Conservation (phyloP, 441 rosid genomes). For the Flueggea neowawraea region DNA sequence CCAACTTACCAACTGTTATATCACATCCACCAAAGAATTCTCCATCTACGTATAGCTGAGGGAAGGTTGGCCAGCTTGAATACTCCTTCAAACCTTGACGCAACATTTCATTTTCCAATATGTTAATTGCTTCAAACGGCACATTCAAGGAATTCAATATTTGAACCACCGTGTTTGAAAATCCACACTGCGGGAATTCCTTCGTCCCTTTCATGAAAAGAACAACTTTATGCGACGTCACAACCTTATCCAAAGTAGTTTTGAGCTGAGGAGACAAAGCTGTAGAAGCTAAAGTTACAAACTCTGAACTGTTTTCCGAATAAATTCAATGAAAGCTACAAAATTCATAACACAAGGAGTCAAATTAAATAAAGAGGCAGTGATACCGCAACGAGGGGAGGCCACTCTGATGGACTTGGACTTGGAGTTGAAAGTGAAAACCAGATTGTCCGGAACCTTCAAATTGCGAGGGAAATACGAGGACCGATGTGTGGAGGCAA, state of each 20-base stretch:
- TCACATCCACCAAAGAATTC: constrained; percentile 96
- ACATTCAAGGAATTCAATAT: constrained; percentile 67
- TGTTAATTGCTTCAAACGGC: constrained; percentile 72
- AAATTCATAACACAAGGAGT: neutral
- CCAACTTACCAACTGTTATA: constrained; percentile 70
- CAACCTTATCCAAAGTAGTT: constrained; percentile 70
- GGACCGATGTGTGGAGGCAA: neutral
- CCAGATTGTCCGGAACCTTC: neutral
- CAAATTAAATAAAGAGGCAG: neutral
- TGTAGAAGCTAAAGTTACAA: constrained; percentile 11
- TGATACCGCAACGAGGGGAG: constrained; percentile 25
- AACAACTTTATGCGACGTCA: constrained; percentile 69
- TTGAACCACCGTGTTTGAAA: constrained; percentile 89
- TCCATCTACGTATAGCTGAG: constrained; percentile 88
- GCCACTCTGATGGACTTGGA: constrained; percentile 5
- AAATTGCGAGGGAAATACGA: constrained; percentile 10
- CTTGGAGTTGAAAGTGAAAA: constrained; percentile 6
- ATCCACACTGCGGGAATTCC: constrained; percentile 95
- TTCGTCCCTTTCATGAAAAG: constrained; percentile 87
- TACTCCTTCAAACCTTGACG: constrained; percentile 92
- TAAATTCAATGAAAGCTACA: neutral
- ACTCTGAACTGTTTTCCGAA: neutral
- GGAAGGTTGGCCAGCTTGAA: constrained; percentile 94
- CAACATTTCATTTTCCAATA: constrained; percentile 73
- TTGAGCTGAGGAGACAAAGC: constrained; percentile 65